phyloP scores from a whole-genome alignment of 129 eudicot species.

The Flaveria trinervia region DNA sequence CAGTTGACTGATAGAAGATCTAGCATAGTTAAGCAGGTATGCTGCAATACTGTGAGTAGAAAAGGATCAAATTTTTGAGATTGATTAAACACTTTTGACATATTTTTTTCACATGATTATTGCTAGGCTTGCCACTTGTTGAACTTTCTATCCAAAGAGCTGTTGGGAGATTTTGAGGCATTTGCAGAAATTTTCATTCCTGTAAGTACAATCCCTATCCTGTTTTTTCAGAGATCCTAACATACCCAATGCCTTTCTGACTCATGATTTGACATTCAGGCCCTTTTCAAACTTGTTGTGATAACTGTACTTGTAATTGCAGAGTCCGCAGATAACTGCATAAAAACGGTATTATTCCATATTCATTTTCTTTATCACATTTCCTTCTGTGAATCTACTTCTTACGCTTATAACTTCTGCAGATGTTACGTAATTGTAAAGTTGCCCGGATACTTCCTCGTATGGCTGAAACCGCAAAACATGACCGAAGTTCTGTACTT shows the following conservation, averaged over 20 bases:
- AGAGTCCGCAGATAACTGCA: conserved; percentile 98
- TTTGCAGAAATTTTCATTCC: conserved; percentile 95
- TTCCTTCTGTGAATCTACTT: conserved; percentile 15
- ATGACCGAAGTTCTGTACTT: conserved; percentile 86
- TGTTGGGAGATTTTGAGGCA: conserved; percentile 90
- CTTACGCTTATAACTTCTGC: conserved; percentile 12
- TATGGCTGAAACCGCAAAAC: conserved; percentile 85
- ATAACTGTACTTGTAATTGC: conserved; percentile 98
- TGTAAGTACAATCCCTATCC: conserved; percentile 46
- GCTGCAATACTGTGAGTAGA: conserved; percentile 15
- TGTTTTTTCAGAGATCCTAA: background rate
- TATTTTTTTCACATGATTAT: background rate
- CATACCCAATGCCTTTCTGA: conserved; percentile 39
- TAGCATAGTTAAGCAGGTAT: conserved; percentile 95
- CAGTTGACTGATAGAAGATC: conserved; percentile 96
- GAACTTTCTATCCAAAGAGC: conserved; percentile 87
- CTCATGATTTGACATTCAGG: conserved; percentile 56
- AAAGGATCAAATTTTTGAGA: conserved; percentile 5
- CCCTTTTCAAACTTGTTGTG: conserved; percentile 98
- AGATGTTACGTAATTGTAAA: conserved; percentile 99
- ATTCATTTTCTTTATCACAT: background rate
- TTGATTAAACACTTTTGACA: background rate
- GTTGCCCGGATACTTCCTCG: conserved; percentile 89
- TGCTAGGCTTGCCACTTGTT: conserved; percentile 88
- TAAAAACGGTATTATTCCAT: conserved; percentile 66